These are phyloP conservation scores for Handroanthus guayacan DNA, from an alignment of 257 asterid genomes.

Conservation along the genomic window DNA sequence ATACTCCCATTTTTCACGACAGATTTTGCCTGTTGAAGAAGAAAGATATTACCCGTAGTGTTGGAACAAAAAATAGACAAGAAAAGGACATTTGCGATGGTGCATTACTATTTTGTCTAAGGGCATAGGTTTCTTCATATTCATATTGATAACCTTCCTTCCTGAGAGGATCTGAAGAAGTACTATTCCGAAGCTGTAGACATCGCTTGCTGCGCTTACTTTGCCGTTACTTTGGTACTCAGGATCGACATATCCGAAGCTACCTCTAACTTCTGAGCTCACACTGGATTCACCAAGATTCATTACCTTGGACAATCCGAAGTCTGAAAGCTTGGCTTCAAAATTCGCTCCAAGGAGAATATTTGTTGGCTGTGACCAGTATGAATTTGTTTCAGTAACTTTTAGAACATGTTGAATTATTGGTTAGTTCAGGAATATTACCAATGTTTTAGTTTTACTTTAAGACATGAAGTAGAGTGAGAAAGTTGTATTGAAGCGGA, in stretches of 20 bases:
- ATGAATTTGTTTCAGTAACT: background rate
- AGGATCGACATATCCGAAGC: slow-evolving; percentile 59
- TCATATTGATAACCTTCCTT: slow-evolving; percentile 52
- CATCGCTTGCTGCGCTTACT: slow-evolving; percentile 51
- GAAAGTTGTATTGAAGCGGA: too few species aligned
- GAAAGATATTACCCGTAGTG: background rate
- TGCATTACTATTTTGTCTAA: slow-evolving; percentile 49
- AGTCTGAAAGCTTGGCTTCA: slow-evolving; percentile 43
- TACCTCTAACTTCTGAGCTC: slow-evolving; percentile 46
- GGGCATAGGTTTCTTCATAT: slow-evolving; percentile 46
- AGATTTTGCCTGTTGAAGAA: slow-evolving; percentile 42
- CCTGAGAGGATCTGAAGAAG: slow-evolving; percentile 58
- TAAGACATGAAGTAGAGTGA: too few species aligned
- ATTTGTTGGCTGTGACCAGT: slow-evolving; percentile 36
- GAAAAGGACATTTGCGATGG: background rate
- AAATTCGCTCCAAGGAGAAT: slow-evolving; percentile 40
- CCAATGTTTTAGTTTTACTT: too few species aligned
- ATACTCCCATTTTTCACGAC: slow-evolving; percentile 33
- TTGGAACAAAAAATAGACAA: background rate
- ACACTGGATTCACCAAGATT: slow-evolving; percentile 32
- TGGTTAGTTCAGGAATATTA: too few species aligned
- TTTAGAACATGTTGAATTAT: too few species aligned
- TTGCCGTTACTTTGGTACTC: slow-evolving; percentile 52
- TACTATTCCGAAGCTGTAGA: slow-evolving; percentile 55
- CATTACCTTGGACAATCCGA: slow-evolving; percentile 45